phyloP scores from a whole-genome alignment of 2,329 filamentous ascomycete genomes.

The Laburnicola sp. region DNA sequence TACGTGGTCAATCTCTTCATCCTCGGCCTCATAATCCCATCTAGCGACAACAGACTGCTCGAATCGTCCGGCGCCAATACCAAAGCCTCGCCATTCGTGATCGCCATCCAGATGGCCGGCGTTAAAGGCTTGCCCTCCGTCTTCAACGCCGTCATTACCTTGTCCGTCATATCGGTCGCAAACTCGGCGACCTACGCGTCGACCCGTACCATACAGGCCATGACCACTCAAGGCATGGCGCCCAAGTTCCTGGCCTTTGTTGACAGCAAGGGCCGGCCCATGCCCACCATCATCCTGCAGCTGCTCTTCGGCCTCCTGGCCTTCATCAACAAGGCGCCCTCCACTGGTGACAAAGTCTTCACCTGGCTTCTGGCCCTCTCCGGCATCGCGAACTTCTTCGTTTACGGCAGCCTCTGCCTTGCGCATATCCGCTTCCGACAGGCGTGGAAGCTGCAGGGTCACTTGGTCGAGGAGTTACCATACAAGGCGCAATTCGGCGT shows the following conservation, averaged over 20 bases:
- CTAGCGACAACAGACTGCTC: slow-evolving; percentile 35
- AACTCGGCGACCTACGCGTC: slow-evolving; percentile 60
- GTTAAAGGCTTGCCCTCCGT: slow-evolving; percentile 63
- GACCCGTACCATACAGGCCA: slow-evolving; percentile 59
- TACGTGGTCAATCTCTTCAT: slow-evolving; percentile 48
- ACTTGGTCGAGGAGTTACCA: slow-evolving; percentile 44
- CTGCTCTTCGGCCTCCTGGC: slow-evolving; percentile 71
- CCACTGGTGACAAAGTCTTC: slow-evolving; percentile 64
- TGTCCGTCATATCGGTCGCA: slow-evolving; percentile 61
- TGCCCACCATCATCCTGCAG: slow-evolving; percentile 71
- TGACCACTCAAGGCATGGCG: slow-evolving; percentile 61
- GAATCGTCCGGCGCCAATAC: slow-evolving; percentile 36
- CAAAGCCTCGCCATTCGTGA: slow-evolving; percentile 64
- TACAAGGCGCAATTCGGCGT: slow-evolving; percentile 44
- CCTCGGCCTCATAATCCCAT: slow-evolving; percentile 46
- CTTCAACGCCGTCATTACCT: slow-evolving; percentile 67
- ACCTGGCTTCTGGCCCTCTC: slow-evolving; percentile 78
- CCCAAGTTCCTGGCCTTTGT: slow-evolving; percentile 76
- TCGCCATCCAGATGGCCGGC: slow-evolving; percentile 64
- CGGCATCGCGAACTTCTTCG: slow-evolving; percentile 72
- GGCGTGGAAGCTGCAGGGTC: slow-evolving; percentile 36
- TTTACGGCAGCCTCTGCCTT: slow-evolving; percentile 80
- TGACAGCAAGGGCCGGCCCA: slow-evolving; percentile 76
- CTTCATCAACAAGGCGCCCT: slow-evolving; percentile 65
- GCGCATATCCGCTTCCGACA: slow-evolving; percentile 85